These are phyloP conservation scores for Cladochytrium replicatum DNA, from an alignment of 192 early-diverging fungal species.

Conservation along the genomic window DNA sequence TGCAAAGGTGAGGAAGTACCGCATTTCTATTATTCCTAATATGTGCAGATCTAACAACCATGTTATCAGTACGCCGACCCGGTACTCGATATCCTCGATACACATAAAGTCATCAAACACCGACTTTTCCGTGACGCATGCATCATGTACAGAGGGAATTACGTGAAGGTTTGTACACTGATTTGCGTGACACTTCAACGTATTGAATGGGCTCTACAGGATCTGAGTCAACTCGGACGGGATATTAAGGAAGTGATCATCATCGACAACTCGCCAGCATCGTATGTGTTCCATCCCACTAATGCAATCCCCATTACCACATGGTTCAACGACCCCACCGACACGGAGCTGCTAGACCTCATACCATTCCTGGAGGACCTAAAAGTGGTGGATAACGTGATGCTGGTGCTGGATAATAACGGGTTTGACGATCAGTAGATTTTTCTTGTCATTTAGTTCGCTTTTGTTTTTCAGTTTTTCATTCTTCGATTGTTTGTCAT, in stretches of 20 bases:
- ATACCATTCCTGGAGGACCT: constrained; percentile 78
- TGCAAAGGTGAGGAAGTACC: constrained; percentile 52
- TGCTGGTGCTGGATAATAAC: constrained; percentile 53
- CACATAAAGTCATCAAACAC: constrained; percentile 73
- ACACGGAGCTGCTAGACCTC: constrained; percentile 76
- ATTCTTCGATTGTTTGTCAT: no score
- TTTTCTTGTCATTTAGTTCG: no score
- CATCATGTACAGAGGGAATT: constrained; percentile 88
- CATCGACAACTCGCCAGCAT: constrained; percentile 78
- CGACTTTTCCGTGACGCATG: constrained; percentile 95
- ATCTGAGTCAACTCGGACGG: constrained; percentile 68
- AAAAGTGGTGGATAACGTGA: constrained; percentile 65
- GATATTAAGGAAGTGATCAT: constrained; percentile 63
- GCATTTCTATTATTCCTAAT: constrained; percentile 4
- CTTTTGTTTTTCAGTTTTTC: no score
- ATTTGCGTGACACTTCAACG: neutral
- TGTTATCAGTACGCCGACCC: constrained; percentile 85
- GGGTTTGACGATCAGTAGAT: no score
- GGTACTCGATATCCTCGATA: constrained; percentile 90
- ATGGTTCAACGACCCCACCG: constrained; percentile 82
- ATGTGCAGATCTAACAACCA: neutral
- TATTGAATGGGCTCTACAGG: no score
- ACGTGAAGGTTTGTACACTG: constrained; percentile 64
- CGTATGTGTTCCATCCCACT: constrained; percentile 73
- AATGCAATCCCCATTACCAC: constrained; percentile 85